Evolutionary conservation across 2,329 filamentous ascomycete species (phyloP), one percentile per base, ranked within the genome.

Genomic region (Fusarium palustre): DNA sequence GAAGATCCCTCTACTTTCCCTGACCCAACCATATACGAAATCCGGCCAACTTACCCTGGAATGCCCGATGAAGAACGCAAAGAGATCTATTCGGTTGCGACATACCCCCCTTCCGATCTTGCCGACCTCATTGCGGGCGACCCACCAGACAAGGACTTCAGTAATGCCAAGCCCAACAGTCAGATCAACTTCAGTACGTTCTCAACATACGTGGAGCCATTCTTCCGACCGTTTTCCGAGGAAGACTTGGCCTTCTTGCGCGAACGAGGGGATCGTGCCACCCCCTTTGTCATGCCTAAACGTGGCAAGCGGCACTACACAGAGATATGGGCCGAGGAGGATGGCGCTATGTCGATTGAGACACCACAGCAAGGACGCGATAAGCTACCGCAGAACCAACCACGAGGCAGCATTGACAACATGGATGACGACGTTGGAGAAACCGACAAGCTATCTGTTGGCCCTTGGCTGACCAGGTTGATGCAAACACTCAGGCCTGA

Each of bases 141-240:
- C 39, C 92, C 94, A 2, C 95, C 96, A 2, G 94, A 98, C 79
- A 94, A 93, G 78, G 96, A 99, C 81, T 98, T 97, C 76, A 97
- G 93, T 77, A 97, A 89, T 76, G 91, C 93, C 34, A 99, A 98
- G 78, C 94, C 95, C 7, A 90, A 91, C 22, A 97, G 95, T 74
- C 96, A 99, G 82, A 96, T 98, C 78, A 94, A 92, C 77, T 96
- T 96, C 70, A 91, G 89, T 59, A 97, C 95, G 3, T 99, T 99
- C 79, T 91, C 92, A n/a, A 90, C 92, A 8, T 97, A 96, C 76
- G 87, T 97, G 56, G 96, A 99, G 68, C 93, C 94, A 0, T 98
- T 92, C 81, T 96, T 97, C 70, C 89, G 95, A 8, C 90, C 92
- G 0, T 91, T 97, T 72, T 92, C 91, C 1, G 96, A 99, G 76